phyloP scores from a whole-genome alignment of 23 red algal species.

The Gracilaria vermiculophylla region DNA sequence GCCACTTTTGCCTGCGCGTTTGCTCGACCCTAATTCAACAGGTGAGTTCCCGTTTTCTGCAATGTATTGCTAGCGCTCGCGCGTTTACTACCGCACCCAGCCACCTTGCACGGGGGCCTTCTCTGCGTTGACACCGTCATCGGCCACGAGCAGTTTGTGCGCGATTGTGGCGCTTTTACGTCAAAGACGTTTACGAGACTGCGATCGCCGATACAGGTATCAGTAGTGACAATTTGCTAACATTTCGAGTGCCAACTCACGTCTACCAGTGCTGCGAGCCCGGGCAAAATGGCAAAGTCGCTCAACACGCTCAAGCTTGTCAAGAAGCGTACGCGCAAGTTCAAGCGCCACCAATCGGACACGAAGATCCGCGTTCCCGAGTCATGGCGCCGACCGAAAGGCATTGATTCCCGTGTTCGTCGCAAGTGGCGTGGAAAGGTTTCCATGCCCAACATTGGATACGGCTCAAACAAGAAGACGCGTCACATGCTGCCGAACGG shows the following conservation, averaged over 20 bases:
- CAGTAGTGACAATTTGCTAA: background rate
- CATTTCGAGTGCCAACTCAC: background rate
- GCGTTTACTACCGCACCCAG: background rate
- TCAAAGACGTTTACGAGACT: background rate
- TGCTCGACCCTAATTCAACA: background rate
- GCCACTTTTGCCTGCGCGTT: background rate
- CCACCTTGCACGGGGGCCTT: too few species aligned
- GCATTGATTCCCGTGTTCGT: conserved; percentile 95
- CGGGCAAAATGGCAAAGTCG: conserved; percentile 28
- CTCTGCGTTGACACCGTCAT: too few species aligned
- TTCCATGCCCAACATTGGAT: conserved; percentile 99
- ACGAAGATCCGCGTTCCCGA: conserved; percentile 83
- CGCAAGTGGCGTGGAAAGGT: conserved; percentile 88
- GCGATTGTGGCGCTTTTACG: background rate
- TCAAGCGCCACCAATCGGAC: conserved; percentile 89
- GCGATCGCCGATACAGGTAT: background rate
- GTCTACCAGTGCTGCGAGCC: background rate
- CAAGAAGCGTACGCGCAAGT: conserved; percentile 98
- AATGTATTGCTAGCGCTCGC: background rate
- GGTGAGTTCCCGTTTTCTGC: background rate
- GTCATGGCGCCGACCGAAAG: conserved; percentile 95
- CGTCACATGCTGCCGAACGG: conserved; percentile 93
- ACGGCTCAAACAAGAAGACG: conserved; percentile 86
- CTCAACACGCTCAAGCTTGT: conserved; percentile 71
- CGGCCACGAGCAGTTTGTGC: background rate